A percentile compares a stretch with the other conserved stretches of the same genome.
phyloP scores from a whole-genome alignment of 1,284 basidiomycete genomes.

The Sporisorium graminicola region DNA sequence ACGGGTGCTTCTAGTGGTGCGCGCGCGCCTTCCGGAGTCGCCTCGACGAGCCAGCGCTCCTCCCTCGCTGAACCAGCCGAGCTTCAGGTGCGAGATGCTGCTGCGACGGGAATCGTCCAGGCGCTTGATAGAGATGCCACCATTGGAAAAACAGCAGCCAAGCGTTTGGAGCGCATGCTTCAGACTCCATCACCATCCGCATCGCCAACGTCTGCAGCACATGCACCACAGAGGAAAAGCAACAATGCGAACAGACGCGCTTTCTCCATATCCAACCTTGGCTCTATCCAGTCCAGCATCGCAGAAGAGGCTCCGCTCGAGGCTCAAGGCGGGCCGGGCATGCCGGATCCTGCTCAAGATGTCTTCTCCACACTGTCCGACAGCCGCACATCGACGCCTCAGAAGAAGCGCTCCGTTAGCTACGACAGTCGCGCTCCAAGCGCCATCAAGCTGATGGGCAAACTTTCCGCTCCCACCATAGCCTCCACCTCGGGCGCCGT shows the following conservation, averaged over 20 bases:
- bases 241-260: slow-evolving; percentile 18
- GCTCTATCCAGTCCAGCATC: slow-evolving; percentile 31
- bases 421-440: slow-evolving; percentile 26
- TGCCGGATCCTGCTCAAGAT: not conserved
- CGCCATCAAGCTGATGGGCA: slow-evolving; percentile 26
- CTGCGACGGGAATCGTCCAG: slow-evolving; percentile 41
- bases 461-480: slow-evolving; percentile 15
- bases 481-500: slow-evolving; percentile 17
- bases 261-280: slow-evolving; percentile 43
- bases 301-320: slow-evolving; percentile 25
- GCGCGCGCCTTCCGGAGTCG: slow-evolving; percentile 6
- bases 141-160: slow-evolving; percentile 59
- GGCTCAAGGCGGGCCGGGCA: not conserved
- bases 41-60: slow-evolving; percentile 20
- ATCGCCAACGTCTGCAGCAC: slow-evolving; percentile 18
- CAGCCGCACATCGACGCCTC: slow-evolving; percentile 19
- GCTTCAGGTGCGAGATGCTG: slow-evolving; percentile 22
- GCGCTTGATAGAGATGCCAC: slow-evolving; percentile 54
- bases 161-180: slow-evolving; percentile 55
- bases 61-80: slow-evolving; percentile 29
- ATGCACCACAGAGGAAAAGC: slow-evolving; percentile 10
- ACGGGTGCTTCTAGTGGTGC: slow-evolving; percentile 3
- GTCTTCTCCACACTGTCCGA: not conserved
- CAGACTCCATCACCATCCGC: slow-evolving; percentile 26
- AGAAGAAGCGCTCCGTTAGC: slow-evolving; percentile 48